Base-by-base conservation (phyloP, 345 rosid species). In the Bruguiera gymnorhiza region DNA sequence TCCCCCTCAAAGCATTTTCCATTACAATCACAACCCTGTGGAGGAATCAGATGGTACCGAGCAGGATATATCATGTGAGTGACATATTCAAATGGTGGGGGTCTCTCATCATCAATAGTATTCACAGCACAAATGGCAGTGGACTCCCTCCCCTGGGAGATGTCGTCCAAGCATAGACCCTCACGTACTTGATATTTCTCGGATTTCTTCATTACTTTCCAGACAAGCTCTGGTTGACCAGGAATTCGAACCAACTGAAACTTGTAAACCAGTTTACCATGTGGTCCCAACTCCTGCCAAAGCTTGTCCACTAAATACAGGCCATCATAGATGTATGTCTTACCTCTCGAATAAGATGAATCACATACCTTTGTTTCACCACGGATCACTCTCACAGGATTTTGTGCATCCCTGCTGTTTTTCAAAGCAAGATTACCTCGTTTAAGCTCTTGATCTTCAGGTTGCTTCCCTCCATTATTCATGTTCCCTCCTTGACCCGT, bases 401-500 rank as follows among this genome's bases (percentile, higher is more conserved):
- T 84, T 75, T 77, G 50, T 11, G 62, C 65, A 52, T 62, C 51
- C 21, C 48, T 60, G 65, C 97, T 89, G 79, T 84, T 95, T 43
- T 72, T 83, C 71, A 95, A 80, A 56, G 89, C 94, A 52, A 91
- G 90, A 70, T 91, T 93, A 18, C 97, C 97, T 63, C 80, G 78
- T 4, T 78, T 84, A 68, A 89, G 80, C 72, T 82, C 91, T 79
- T 93, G 98, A 76, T 93, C 90, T 66, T 87, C 90, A 0, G 90
- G 87, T 53, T 81, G 82, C 78, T 78, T 82, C 60, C 73, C 84
- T 81, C 80, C 86, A 54, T 70, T 79, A 56, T 80, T 71, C 73
- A 86, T 68, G 76, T 87, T 89, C 61, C 97, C 97, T 65, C 98
- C 97, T 51, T 83, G 84, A 5, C 98, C 98, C n/a, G 85, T 91